Base-by-base conservation (phyloP, 2,329 filamentous ascomycete genomes). In the Leptoxyphium fumago region DNA sequence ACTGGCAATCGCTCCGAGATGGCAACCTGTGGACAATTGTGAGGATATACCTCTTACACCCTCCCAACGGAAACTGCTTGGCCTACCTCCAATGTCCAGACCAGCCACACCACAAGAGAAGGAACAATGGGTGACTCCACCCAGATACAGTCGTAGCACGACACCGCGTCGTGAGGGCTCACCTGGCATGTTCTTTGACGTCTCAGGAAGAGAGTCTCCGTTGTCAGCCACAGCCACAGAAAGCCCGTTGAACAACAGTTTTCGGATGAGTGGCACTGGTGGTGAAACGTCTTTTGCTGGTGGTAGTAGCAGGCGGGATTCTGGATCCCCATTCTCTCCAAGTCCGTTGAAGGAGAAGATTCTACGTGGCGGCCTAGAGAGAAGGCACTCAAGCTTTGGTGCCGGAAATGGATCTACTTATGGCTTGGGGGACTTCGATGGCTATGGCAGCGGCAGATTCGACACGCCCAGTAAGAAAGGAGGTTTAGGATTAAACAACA, bases 21-120 rank as follows among this genome's bases (percentile, higher is more conserved):
- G 86, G 55, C 75, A 80, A 50, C 71, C 74, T 38, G 72, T 72
- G 52, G 91, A 96, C 62, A 75, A 87, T 49, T 74, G 95, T 50
- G 71, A 79, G 62, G 91, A 98, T 61, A 94, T 98, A 42, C 79
- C 89, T 48, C 74, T 98, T 52, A 95, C 89, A 1, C 80, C 84
- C n/a, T 78, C 80, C 10, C 91, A 96, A 68, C 82, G 89, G 48
- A 74, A 80, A 50, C 74, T 94, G 11, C 77, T 98, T 42, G 88
- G 87, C 40, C 76, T 98, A 2, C 75, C 81, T 34, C 80, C 85
- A 2, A 76, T 72, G 46, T 64, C 67, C 2, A 68, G 75, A 2
- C 74, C 82, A 1, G 61, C 66, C 0, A 82, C 80, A 0, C 80
- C 85, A 2, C 75, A 74, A 43, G 80, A 83, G 40, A 73, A 75